Evolutionary conservation across 2,329 filamentous ascomycete genomes (phyloP), one percentile per base, ranked within the genome.

Genomic region (Xylaria polymorpha): DNA sequence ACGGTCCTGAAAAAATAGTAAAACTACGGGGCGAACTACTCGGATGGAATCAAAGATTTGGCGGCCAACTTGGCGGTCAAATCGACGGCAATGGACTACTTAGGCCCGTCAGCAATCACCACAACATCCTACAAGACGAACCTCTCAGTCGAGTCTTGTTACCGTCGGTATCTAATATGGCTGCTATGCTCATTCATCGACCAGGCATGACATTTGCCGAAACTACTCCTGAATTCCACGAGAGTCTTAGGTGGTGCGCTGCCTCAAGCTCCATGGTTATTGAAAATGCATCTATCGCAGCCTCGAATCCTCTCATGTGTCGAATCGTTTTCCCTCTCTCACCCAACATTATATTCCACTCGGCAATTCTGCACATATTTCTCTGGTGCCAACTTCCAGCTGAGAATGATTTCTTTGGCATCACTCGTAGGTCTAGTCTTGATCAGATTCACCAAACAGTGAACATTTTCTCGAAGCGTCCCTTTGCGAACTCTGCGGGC

Each of bases 181-280:
- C 43, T 44, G 43, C 43, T 44, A 44, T 44, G 43, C 43, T 44
- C 15, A 44, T 44, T 44, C 43, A 44, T n/a, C 43, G 43, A 44
- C 43, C 43, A 44, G 43, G 43, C 1, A 6, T 44, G 43, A 44
- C 43, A 3, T 44, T 44, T 44, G 43, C 43, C 15, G 43, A 44
- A 15, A 44, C 9, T 14, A 44, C 43, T n/a, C 43, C 43, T 20
- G 10, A 44, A 44, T 44, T 44, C 7, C 15, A 18, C 43, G 43
- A 44, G 43, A 44, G 43, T 8, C 43, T 44, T n/a, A 44, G 12
- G 43, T 44, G 43, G 43, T 18, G 43, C 43, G 12, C 43, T 18
- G 1, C 8, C 43, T 44, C 43, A n/a, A 44, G 43, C 15, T 44
- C 43, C 3, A 18, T 44, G 43, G n/a, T 44, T 7, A 44, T 44